Conservation (phyloP, 2,329 filamentous ascomycete genomes). For the Ceratocystiopsis minuta region DNA sequence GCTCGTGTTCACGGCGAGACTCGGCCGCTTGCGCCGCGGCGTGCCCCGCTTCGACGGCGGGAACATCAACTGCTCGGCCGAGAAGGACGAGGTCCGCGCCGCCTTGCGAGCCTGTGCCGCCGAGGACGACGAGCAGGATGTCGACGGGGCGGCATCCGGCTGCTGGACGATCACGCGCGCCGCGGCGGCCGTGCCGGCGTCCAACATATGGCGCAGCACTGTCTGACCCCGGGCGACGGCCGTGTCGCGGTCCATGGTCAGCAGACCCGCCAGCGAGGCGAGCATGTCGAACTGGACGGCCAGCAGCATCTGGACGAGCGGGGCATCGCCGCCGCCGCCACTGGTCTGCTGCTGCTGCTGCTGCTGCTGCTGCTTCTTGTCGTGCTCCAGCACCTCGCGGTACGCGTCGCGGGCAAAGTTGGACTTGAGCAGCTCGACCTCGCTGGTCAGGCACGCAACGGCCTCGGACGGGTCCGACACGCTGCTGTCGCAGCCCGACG, state of each 20-base stretch:
- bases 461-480: constrained; percentile 44
- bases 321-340: constrained; percentile 41
- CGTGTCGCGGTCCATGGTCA: constrained; percentile 66
- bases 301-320: constrained; percentile 64
- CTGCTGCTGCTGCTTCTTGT: constrained; percentile 37
- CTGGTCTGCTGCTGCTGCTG: too few species aligned
- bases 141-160: neutral
- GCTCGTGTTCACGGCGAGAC: constrained; percentile 14
- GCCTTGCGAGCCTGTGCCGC: neutral
- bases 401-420: constrained; percentile 69
- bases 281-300: constrained; percentile 87
- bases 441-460: constrained; percentile 52
- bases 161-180: constrained; percentile 69
- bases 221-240: constrained; percentile 64
- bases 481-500: constrained; percentile 22
- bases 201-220: constrained; percentile 60
- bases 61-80: constrained; percentile 23
- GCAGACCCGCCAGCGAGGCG: constrained; percentile 61
- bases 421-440: constrained; percentile 71
- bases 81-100: constrained; percentile 28
- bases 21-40: constrained; percentile 51
- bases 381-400: constrained; percentile 61
- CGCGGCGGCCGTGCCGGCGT: constrained; percentile 54
- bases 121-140: neutral
- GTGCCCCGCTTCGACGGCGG: constrained; percentile 57